phyloP scores from a whole-genome alignment of 306 rosid genomes.

The Fragaria iinumae region DNA sequence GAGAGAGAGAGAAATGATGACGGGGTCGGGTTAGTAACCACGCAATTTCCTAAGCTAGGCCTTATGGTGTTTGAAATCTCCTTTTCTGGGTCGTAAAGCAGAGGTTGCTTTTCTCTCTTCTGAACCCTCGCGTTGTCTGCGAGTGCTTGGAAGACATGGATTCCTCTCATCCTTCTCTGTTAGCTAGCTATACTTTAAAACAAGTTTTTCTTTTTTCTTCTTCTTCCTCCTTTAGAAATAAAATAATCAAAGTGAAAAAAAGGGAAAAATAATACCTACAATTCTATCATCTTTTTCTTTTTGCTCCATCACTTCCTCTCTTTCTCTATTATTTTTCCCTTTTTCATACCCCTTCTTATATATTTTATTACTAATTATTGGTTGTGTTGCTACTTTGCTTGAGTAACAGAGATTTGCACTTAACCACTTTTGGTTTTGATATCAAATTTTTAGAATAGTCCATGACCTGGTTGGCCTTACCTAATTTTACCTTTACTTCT shows the following conservation, averaged over 20 bases:
- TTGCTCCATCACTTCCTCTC: constrained; percentile 27
- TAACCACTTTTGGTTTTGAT: constrained; percentile 36
- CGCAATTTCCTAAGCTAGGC: constrained; percentile 89
- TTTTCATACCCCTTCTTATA: constrained; percentile 29
- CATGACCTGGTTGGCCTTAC: constrained; percentile 26
- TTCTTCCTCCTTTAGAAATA: background rate
- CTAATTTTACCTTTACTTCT: constrained; percentile 43
- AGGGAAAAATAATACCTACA: constrained; percentile 38
- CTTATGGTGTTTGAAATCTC: constrained; percentile 84
- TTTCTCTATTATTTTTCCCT: constrained; percentile 10
- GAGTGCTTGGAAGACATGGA: constrained; percentile 94
- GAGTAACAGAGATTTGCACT: constrained; percentile 43
- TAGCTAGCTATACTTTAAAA: constrained; percentile 17
- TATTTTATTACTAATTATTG: constrained; percentile 37
- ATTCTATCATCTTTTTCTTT: constrained; percentile 38
- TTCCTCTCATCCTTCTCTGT: constrained; percentile 62
- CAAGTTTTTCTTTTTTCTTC: background rate
- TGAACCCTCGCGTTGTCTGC: constrained; percentile 85
- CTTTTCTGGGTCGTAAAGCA: constrained; percentile 96
- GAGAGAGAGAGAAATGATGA: background rate
- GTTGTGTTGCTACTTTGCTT: constrained; percentile 23
- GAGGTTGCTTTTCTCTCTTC: constrained; percentile 73
- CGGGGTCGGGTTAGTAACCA: constrained; percentile 51
- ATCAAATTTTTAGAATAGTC: constrained; percentile 36
- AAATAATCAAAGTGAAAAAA: constrained; percentile 37